phyloP scores from a whole-genome alignment of 768 basidiomycete genomes.

The Suillus cothurnatus region DNA sequence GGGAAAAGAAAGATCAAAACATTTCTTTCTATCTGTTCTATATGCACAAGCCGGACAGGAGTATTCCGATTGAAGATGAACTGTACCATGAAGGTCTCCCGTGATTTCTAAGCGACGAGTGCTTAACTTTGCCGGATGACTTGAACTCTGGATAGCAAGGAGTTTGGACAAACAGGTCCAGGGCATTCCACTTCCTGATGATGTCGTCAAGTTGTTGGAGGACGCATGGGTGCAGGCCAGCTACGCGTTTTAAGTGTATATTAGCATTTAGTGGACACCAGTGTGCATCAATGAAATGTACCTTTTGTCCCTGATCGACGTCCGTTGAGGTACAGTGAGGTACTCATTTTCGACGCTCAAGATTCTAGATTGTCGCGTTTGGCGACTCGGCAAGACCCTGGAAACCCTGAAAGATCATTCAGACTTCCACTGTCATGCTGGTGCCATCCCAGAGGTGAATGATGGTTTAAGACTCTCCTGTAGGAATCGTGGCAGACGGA shows the following conservation, averaged over 20 bases:
- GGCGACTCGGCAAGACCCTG: background rate
- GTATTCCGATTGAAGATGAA: slow-evolving; percentile 46
- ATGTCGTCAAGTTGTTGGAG: slow-evolving; percentile 3
- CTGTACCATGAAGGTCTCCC: slow-evolving; percentile 54
- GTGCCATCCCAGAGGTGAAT: background rate
- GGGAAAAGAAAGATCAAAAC: slow-evolving; percentile 9
- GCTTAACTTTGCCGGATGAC: background rate
- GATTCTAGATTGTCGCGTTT: background rate
- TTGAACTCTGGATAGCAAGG: slow-evolving; percentile 13
- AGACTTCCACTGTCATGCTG: too few relatives aligned
- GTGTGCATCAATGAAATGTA: background rate
- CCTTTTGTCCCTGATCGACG: background rate
- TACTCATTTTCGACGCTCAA: too few relatives aligned
- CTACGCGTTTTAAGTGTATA: slow-evolving; percentile 2
- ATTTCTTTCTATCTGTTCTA: slow-evolving; percentile 23
- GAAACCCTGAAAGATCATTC: too few relatives aligned
- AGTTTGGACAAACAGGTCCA: slow-evolving; percentile 19
- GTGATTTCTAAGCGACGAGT: slow-evolving; percentile 26
- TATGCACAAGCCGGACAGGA: slow-evolving; percentile 47
- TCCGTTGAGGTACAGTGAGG: background rate
- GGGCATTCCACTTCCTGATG: slow-evolving; percentile 8
- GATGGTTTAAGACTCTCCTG: background rate
- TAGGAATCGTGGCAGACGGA: background rate
- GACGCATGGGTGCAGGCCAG: slow-evolving; percentile 4
- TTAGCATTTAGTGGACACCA: too few relatives aligned